These are phyloP conservation scores for Trifolium dubium DNA, from an alignment of 306 rosid species.

Conservation along the genomic window DNA sequence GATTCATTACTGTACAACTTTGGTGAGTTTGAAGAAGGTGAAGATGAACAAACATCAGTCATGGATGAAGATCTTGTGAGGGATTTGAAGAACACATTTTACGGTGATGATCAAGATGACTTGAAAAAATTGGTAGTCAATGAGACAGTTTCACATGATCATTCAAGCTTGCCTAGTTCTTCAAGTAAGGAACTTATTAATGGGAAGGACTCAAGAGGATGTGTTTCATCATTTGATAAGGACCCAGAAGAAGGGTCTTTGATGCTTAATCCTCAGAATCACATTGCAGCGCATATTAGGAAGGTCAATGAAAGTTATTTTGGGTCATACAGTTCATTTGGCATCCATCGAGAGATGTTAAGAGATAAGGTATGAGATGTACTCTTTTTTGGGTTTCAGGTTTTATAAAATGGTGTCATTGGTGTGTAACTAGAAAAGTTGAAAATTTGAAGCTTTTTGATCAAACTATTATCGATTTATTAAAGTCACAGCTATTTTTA, in stretches of 20 bases:
- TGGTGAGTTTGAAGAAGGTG: constrained; percentile 73
- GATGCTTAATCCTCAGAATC: constrained; percentile 51
- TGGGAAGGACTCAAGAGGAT: constrained; percentile 46
- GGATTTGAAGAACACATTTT: constrained; percentile 50
- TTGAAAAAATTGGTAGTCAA: constrained; percentile 40
- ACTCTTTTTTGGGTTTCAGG: constrained; percentile 29
- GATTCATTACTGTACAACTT: constrained; percentile 85
- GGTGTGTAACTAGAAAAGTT: constrained; percentile 23
- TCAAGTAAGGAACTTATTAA: constrained; percentile 42
- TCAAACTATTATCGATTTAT: constrained; percentile 17
- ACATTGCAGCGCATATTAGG: constrained; percentile 61
- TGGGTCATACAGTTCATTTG: constrained; percentile 89
- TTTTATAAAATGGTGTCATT: constrained; percentile 26
- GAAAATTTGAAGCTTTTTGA: constrained; percentile 11
- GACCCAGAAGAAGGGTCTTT: constrained; percentile 41
- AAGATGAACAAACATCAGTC: constrained; percentile 49
- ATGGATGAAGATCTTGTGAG: constrained; percentile 56
- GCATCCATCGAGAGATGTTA: constrained; percentile 95
- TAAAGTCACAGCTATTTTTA: constrained; percentile 23
- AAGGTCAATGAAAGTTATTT: constrained; percentile 79
- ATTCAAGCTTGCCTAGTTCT: constrained; percentile 47
- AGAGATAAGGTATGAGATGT: constrained; percentile 75
- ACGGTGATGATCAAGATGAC: constrained; percentile 36
- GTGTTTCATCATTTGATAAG: constrained; percentile 41
- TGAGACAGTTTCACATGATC: constrained; percentile 46